Evolutionary conservation across 768 basidiomycete species (phyloP).

Genomic region (Naganishia onofrii): DNA sequence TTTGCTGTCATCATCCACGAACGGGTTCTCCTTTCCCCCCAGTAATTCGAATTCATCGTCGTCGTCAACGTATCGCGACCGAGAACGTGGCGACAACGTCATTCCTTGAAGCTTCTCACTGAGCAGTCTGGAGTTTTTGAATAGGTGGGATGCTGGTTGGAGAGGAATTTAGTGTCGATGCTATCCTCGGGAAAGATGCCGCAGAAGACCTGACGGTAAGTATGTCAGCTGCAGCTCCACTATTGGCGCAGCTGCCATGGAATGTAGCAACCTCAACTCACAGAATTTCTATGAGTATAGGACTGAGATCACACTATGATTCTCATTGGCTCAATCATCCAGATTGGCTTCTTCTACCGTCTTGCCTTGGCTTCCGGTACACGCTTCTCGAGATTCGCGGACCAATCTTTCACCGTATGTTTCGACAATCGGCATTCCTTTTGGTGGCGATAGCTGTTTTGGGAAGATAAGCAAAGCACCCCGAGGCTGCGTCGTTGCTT

Average conservation of each 20-base stretch:
- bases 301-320: too few relatives aligned
- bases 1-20: constrained; percentile 4
- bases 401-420: neutral
- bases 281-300: too few relatives aligned
- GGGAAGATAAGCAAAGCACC: too few relatives aligned
- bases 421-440: neutral
- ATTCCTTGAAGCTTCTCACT: neutral
- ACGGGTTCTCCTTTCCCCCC: neutral
- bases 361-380: neutral
- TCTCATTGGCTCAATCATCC: neutral
- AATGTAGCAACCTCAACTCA: too few relatives aligned
- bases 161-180: neutral
- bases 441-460: too few relatives aligned
- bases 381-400: neutral
- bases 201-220: neutral
- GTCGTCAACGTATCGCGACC: constrained; percentile 1
- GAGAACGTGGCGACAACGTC: neutral
- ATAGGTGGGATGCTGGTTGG: neutral
- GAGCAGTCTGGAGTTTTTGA: neutral
- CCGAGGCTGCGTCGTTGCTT: too few relatives aligned
- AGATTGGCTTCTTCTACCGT: neutral
- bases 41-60: neutral
- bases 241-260: too few relatives aligned
- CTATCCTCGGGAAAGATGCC: neutral
- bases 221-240: too few relatives aligned